A percentile compares a stretch with the other conserved stretches of the same genome.
Conservation (phyloP, 2,329 filamentous ascomycete genomes). For the Triangularia setosa region DNA sequence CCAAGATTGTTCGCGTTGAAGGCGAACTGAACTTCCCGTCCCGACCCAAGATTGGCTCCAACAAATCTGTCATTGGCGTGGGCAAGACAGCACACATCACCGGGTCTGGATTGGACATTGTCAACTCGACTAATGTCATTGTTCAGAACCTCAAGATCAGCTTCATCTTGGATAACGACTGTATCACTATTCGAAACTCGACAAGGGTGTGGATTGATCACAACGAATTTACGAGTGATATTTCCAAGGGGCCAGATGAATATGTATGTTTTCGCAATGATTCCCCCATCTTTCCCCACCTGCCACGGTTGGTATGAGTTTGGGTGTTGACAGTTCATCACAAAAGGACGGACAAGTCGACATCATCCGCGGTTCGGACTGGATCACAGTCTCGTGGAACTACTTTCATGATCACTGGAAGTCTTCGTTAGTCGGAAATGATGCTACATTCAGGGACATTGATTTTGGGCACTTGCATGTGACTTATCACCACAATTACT, state of each 20-base stretch:
- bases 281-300: background rate
- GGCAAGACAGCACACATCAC: constrained; percentile 32
- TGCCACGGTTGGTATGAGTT: background rate
- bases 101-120: constrained; percentile 32
- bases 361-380: constrained; percentile 42
- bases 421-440: constrained; percentile 42
- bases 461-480: constrained; percentile 43
- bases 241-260: constrained; percentile 36
- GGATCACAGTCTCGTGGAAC: constrained; percentile 45
- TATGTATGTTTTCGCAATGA: constrained; percentile 26
- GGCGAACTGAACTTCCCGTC: constrained; percentile 39
- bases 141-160: constrained; percentile 31
- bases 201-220: constrained; percentile 47
- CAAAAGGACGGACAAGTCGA: constrained; percentile 42
- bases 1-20: constrained; percentile 41
- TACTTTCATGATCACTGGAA: constrained; percentile 50
- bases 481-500: constrained; percentile 50
- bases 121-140: constrained; percentile 34
- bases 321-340: background rate
- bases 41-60: constrained; percentile 39
- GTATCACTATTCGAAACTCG: constrained; percentile 42
- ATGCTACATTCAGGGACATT: constrained; percentile 36
- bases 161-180: constrained; percentile 38
- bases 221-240: constrained; percentile 43
- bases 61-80: constrained; percentile 39